A percentile compares a stretch with the other conserved stretches of the same genome.
Evolutionary conservation across 2,329 filamentous ascomycete species (phyloP).

Genomic region (Fusarium coffeatum): DNA sequence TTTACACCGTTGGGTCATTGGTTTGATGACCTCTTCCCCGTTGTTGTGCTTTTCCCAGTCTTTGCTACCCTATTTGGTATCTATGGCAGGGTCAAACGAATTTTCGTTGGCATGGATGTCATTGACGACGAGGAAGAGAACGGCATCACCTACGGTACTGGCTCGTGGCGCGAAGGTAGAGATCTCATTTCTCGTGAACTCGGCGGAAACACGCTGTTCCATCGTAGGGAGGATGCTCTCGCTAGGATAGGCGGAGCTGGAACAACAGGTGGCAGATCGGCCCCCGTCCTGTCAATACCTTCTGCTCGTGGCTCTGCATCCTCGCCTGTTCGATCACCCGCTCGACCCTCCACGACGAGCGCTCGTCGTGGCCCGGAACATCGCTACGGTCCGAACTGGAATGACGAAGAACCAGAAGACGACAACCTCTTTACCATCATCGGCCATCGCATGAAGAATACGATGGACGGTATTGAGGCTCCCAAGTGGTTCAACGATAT

Average conservation of each 20-base stretch:
- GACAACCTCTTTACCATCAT: constrained; percentile 88
- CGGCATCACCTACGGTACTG: constrained; percentile 75
- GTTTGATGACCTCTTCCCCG: constrained; percentile 90
- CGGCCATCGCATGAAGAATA: constrained; percentile 89
- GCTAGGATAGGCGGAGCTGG: constrained; percentile 49
- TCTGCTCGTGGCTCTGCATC: constrained; percentile 51
- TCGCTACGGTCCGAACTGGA: constrained; percentile 48
- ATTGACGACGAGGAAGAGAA: constrained; percentile 79
- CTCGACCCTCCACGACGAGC: constrained; percentile 48
- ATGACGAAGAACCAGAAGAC: constrained; percentile 73
- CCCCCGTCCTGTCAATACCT: constrained; percentile 63
- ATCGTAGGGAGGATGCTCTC: constrained; percentile 60
- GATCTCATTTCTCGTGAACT: constrained; percentile 90
- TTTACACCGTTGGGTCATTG: constrained; percentile 83
- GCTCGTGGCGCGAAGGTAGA: constrained; percentile 90
- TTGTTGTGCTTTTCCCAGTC: constrained; percentile 87
- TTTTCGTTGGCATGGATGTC: constrained; percentile 80
- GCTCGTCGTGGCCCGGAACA: constrained; percentile 47
- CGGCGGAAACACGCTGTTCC: constrained; percentile 69
- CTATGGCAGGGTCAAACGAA: constrained; percentile 82
- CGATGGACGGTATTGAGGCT: constrained; percentile 83
- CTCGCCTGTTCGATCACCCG: constrained; percentile 57
- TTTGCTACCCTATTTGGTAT: constrained; percentile 88
- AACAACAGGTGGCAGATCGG: constrained; percentile 50
- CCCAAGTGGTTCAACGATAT: constrained; percentile 85